phyloP scores from a whole-genome alignment of 768 basidiomycete genomes.

The Hericium coralloides region DNA sequence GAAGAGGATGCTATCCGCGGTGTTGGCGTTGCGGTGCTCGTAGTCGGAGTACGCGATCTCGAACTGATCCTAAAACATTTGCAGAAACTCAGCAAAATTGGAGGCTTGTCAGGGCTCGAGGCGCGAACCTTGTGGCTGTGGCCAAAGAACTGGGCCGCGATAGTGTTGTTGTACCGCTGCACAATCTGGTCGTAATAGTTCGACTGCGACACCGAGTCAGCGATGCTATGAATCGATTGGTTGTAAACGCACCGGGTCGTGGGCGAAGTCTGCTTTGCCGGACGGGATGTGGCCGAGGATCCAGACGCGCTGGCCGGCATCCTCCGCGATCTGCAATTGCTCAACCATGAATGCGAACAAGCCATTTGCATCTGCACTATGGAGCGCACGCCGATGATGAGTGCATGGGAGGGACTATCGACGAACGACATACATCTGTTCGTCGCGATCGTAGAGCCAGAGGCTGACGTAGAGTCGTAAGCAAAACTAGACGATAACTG shows the following conservation, averaged over 20 bases:
- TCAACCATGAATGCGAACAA: conserved; percentile 44
- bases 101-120: conserved; percentile 34
- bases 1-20: conserved; percentile 37
- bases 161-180: conserved; percentile 48
- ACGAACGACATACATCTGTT: conserved; percentile 25
- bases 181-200: conserved; percentile 58
- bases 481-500: not conserved
- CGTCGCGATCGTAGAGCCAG: conserved; percentile 51
- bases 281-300: conserved; percentile 56
- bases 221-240: too few species aligned
- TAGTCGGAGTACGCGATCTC: conserved; percentile 52
- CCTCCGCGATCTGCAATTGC: conserved; percentile 54
- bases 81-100: conserved; percentile 53
- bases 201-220: conserved; percentile 36
- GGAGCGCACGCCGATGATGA: not conserved
- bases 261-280: conserved; percentile 36
- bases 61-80: conserved; percentile 53
- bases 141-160: conserved; percentile 55
- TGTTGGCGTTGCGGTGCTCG: conserved; percentile 31
- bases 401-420: not conserved
- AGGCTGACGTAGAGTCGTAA: conserved; percentile 27
- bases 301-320: conserved; percentile 50
- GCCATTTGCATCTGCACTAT: conserved; percentile 49
- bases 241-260: conserved; percentile 37
- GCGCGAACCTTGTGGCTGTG: conserved; percentile 40